Percentiles rank a stretch among this genome's conserved stretches.
Evolutionary conservation across 2,329 filamentous ascomycete species (phyloP).

Genomic region (Colletotrichum acutatum): DNA sequence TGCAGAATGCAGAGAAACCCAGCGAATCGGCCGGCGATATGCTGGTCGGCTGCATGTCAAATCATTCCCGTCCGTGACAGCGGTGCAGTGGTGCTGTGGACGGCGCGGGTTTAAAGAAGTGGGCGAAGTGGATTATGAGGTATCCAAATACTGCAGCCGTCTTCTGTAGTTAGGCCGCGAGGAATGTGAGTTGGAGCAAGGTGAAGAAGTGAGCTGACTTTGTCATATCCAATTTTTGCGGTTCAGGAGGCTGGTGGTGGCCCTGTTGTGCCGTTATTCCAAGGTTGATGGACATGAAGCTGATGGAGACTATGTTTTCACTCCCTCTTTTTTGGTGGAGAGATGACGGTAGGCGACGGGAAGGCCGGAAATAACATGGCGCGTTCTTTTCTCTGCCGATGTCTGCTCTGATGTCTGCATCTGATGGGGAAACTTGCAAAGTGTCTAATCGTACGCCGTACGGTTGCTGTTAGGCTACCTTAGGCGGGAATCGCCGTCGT

Average conservation of each 20-base stretch:
- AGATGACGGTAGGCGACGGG: background rate
- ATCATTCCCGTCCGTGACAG: constrained; percentile 18
- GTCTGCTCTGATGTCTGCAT: background rate
- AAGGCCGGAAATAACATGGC: constrained; percentile 17
- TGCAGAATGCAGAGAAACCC: constrained; percentile 13
- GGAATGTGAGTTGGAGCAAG: background rate
- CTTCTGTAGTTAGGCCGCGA: background rate
- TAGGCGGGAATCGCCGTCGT: background rate
- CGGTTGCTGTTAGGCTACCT: no score
- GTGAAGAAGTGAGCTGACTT: constrained; percentile 13
- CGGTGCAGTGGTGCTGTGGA: background rate
- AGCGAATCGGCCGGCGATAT: constrained; percentile 10
- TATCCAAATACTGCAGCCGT: background rate
- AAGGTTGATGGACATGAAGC: background rate
- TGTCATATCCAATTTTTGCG: background rate
- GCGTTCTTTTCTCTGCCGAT: background rate
- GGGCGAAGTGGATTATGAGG: background rate
- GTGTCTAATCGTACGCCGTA: no score
- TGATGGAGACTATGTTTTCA: background rate
- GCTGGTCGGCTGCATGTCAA: constrained; percentile 26
- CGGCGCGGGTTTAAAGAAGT: background rate
- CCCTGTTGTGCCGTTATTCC: background rate
- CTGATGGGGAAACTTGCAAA: background rate
- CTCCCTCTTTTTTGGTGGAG: background rate
- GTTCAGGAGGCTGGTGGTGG: background rate